Evolutionary conservation across 352 stramenopile genomes (phyloP).

Genomic region (Pythium pyrilobum): DNA sequence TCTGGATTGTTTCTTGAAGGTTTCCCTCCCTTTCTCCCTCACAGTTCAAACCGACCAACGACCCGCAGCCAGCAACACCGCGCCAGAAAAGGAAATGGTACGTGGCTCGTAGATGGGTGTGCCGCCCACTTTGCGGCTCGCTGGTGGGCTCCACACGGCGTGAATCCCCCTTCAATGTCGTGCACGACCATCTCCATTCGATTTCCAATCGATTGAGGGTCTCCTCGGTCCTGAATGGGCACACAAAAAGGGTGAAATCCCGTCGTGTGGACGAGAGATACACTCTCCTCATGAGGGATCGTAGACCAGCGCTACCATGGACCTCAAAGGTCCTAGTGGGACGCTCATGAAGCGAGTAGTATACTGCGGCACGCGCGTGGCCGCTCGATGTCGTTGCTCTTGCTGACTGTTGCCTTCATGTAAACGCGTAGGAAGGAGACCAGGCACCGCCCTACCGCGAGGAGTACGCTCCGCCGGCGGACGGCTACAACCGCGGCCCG

Average conservation of each 20-base stretch:
- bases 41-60: constrained; percentile 19
- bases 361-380: no score
- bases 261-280: no score
- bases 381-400: no score
- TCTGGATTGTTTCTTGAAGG: constrained; percentile 10
- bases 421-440: constrained; percentile 17
- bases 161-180: not conserved
- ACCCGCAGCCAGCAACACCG: constrained; percentile 14
- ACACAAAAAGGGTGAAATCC: no score
- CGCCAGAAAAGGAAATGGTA: constrained; percentile 12
- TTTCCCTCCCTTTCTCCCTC: constrained; percentile 18
- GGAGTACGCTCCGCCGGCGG: constrained; percentile 31
- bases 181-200: not conserved
- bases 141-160: not conserved
- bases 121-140: not conserved
- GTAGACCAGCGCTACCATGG: no score
- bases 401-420: not conserved
- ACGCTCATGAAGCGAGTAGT: no score
- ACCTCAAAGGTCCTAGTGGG: no score
- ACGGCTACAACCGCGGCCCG: constrained; percentile 25
- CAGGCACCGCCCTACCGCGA: constrained; percentile 34
- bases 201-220: no score
- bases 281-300: no score
- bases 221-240: no score
- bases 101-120: not conserved